Percentiles rank a stretch among this genome's conserved stretches.
phyloP scores from a whole-genome alignment of 257 asterid genomes.

The Orobanche coerulescens region DNA sequence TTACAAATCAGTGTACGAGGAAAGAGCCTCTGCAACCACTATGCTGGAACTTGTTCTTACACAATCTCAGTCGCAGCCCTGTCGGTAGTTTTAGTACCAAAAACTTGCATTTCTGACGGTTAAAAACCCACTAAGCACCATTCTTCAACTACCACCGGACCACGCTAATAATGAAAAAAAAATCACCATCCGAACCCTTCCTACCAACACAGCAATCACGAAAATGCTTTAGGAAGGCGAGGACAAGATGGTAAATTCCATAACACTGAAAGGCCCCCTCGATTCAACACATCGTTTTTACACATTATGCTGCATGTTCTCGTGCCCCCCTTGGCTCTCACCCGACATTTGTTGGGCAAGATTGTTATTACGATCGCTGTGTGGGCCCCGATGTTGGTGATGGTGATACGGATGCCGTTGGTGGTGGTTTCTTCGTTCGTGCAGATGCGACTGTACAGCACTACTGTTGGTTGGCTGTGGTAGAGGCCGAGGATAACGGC shows the following conservation, averaged over 20 bases:
- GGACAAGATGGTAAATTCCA: background rate
- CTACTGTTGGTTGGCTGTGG: slow-evolving; percentile 27
- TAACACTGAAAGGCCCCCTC: background rate
- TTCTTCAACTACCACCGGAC: too few species aligned
- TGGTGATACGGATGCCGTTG: slow-evolving; percentile 22
- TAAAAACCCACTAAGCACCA: too few species aligned
- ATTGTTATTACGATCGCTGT: slow-evolving; percentile 15
- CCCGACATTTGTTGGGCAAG: slow-evolving; percentile 25
- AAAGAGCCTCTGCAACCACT: background rate
- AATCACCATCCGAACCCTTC: background rate
- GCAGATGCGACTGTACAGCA: background rate
- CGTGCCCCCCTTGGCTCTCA: slow-evolving; percentile 30
- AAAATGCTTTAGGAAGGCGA: background rate
- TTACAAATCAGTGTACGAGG: background rate
- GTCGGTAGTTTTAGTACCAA: too few species aligned
- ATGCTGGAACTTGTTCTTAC: background rate
- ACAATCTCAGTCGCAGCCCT: background rate
- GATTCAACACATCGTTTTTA: background rate
- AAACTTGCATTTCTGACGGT: too few species aligned
- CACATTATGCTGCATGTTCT: slow-evolving; percentile 24
- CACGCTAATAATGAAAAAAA: too few species aligned
- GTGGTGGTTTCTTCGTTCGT: slow-evolving; percentile 29
- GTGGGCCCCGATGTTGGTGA: slow-evolving; percentile 24
- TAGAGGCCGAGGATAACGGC: slow-evolving; percentile 36
- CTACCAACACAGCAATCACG: background rate